phyloP scores from a whole-genome alignment of 2,329 filamentous ascomycete species.

The Colletotrichum cordylinicola region DNA sequence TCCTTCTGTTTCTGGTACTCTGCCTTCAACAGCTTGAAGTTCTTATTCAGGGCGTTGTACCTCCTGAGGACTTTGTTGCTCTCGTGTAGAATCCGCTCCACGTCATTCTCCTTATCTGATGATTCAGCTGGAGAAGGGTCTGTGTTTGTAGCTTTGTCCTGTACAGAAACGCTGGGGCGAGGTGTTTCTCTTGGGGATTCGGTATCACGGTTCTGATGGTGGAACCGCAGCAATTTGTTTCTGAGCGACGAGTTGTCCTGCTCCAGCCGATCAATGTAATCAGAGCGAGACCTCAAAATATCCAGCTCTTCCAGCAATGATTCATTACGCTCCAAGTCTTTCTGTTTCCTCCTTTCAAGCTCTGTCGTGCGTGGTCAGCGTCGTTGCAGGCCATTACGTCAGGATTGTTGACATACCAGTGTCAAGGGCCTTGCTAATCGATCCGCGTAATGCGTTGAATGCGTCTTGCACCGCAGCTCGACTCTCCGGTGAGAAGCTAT shows the following conservation, averaged over 20 bases:
- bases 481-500: conserved; percentile 44
- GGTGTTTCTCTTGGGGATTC: background rate
- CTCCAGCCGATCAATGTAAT: conserved; percentile 40
- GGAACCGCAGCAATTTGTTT: conserved; percentile 38
- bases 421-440: conserved; percentile 42
- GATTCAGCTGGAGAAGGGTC: background rate
- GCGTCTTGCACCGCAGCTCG: conserved; percentile 45
- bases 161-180: background rate
- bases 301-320: conserved; percentile 35
- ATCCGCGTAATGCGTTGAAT: conserved; percentile 42
- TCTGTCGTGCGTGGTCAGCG: conserved; percentile 28
- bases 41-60: conserved; percentile 45
- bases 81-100: background rate
- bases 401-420: conserved; percentile 36
- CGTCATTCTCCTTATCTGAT: background rate
- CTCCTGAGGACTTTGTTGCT: conserved; percentile 41
- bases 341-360: conserved; percentile 25
- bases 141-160: conserved; percentile 11
- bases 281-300: conserved; percentile 35
- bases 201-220: conserved; percentile 13
- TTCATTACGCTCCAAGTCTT: background rate
- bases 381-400: conserved; percentile 21
- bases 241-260: conserved; percentile 48
- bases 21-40: conserved; percentile 45
- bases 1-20: conserved; percentile 45